A percentile compares a stretch with the other conserved stretches of the same genome.
phyloP scores from a whole-genome alignment of 371 early-diverging fungal species.

The Rhizopus delemar region DNA sequence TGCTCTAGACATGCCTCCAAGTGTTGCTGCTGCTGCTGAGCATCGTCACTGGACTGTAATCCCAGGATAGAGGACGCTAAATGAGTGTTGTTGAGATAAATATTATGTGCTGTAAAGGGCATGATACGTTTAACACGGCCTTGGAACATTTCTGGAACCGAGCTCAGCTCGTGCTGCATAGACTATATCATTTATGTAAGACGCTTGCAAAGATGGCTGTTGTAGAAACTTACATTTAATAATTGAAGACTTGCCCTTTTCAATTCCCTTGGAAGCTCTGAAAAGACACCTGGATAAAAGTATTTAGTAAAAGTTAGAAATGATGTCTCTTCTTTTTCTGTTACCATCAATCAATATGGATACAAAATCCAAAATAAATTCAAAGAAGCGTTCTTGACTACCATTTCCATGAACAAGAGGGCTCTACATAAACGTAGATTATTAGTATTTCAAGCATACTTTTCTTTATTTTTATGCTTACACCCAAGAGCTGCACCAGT shows the following conservation, averaged over 20 bases:
- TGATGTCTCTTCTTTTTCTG: background rate
- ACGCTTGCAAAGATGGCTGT: background rate
- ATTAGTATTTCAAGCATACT: background rate
- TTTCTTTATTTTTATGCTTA: conserved; percentile 22
- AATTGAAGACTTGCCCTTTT: conserved; percentile 35
- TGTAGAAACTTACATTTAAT: conserved; percentile 29
- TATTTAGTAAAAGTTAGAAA: background rate
- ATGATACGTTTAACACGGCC: conserved; percentile 60
- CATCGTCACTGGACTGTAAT: conserved; percentile 23
- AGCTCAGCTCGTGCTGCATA: conserved; percentile 41
- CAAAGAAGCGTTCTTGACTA: conserved; percentile 62
- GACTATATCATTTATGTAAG: conserved; percentile 19
- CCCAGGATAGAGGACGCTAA: conserved; percentile 35
- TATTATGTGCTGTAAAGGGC: conserved; percentile 61
- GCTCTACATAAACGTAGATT: conserved; percentile 27
- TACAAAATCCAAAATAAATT: conserved; percentile 61
- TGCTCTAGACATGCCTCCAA: conserved; percentile 44
- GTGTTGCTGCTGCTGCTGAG: conserved; percentile 47
- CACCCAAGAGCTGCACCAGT: conserved; percentile 40
- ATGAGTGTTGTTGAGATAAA: conserved; percentile 52
- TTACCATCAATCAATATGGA: conserved; percentile 60
- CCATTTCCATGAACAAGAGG: conserved; percentile 65
- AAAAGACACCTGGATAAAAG: background rate
- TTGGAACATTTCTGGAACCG: conserved; percentile 57
- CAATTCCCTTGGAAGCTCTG: conserved; percentile 43